Evolutionary conservation across 2,329 filamentous ascomycete species (phyloP), one percentile per base, ranked within the genome.

Genomic region (Fusarium armeniacum): DNA sequence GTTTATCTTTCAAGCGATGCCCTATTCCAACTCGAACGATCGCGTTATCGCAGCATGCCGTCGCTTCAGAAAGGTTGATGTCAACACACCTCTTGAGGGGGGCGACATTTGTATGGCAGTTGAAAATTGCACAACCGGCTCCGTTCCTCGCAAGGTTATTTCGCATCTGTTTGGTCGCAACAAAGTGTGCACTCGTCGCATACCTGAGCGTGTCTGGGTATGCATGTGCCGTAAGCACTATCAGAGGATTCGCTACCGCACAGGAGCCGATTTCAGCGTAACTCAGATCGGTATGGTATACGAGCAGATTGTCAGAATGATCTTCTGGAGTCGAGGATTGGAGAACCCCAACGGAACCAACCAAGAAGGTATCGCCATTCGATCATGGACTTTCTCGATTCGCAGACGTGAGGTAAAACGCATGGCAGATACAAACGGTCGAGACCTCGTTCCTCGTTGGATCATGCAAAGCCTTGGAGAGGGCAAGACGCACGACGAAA

Each of bases 131-230:
- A 83, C 86, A 46, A 90, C 87, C 0, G 84, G 84, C 6, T 89
- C 87, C 7, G 84, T 87, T 58, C 85, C 86, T 26, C 88, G 93
- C 49, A 95, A 95, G 79, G 89, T 91, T 7, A 91, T 95, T 62
- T 93, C 91, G 0, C 92, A 96, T 75, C 87, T 94, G 58, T 95
- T 95, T 72, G 93, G 93, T 24, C 88, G 93, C 38, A 96, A 96
- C 83, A 96, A 96, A 80, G 84, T 87, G 10, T 91, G 89, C 74
- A 96, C 93, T 1, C 86, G 90, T 35, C 83, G 85, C 45, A 92
- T 96, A 50, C 91, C 91, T 0, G 81, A 86, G 8, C 79, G 87
- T 24, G 86, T 93, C 3, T 95, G 92, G 92, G 88, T 93, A 1
- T 88, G 91, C 73, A 91, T 88, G 76, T 96, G 93, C 78, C 88